phyloP scores from a whole-genome alignment of 140 eudicot genomes.

The Ambrosia hybrid region DNA sequence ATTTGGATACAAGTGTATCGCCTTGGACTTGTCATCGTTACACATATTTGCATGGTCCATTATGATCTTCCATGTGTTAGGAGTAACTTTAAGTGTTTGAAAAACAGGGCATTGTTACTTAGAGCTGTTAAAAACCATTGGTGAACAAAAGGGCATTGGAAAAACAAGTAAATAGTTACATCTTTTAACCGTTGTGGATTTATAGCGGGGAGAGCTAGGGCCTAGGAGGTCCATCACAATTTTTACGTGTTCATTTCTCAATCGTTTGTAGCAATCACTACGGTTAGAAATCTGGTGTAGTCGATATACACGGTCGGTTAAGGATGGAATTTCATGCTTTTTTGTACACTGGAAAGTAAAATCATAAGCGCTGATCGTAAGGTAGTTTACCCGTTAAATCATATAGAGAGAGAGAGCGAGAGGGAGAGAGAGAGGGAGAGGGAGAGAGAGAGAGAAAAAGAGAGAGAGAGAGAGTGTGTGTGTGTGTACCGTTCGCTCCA shows the following conservation, averaged over 20 bases:
- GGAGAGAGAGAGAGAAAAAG: too few relatives aligned
- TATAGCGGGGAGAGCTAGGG: slow-evolving; percentile 31
- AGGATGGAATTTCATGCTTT: slow-evolving; percentile 49
- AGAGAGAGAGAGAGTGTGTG: too few relatives aligned
- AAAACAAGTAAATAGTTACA: slow-evolving; percentile 36
- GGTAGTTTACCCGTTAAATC: neutral
- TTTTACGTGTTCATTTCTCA: slow-evolving; percentile 32
- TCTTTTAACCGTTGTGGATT: slow-evolving; percentile 50
- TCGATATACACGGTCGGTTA: slow-evolving; percentile 48
- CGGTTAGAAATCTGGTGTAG: slow-evolving; percentile 33
- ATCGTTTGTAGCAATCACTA: slow-evolving; percentile 32
- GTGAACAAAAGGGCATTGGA: neutral
- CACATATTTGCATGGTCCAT: slow-evolving; percentile 48
- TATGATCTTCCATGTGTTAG: slow-evolving; percentile 34
- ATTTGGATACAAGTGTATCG: slow-evolving; percentile 34
- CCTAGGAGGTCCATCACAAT: slow-evolving; percentile 66
- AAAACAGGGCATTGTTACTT: neutral
- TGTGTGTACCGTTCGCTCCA: too few relatives aligned
- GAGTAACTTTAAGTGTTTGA: slow-evolving; percentile 36
- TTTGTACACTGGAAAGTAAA: slow-evolving; percentile 39
- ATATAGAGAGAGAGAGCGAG: too few relatives aligned
- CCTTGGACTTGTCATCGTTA: slow-evolving; percentile 29
- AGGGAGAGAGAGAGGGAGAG: too few relatives aligned
- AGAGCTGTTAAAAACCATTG: neutral
- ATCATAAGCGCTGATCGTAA: neutral